These are phyloP conservation scores for Tolypocladium capitatum DNA, from an alignment of 2,329 filamentous ascomycete species.

Conservation along the genomic window DNA sequence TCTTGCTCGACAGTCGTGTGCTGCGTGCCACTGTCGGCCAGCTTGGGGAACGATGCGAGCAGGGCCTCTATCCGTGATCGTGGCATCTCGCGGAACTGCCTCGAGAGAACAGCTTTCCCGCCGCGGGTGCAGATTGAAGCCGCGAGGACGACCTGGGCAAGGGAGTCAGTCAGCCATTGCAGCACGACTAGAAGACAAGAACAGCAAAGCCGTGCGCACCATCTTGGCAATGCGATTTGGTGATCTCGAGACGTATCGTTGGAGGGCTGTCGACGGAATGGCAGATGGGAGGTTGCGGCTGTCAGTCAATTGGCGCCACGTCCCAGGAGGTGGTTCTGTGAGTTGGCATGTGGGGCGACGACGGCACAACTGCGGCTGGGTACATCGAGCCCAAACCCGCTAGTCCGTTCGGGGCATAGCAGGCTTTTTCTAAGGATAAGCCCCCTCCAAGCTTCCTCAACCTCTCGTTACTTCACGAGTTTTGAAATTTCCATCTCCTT, in stretches of 20 bases:
- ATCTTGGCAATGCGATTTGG: slow-evolving; percentile 19
- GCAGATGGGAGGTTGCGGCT: slow-evolving; percentile 1
- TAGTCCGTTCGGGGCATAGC: neutral
- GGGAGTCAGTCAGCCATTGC: slow-evolving; percentile 1
- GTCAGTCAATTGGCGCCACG: slow-evolving; percentile 1
- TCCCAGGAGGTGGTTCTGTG: too few species aligned
- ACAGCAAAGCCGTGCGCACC: slow-evolving; percentile 15
- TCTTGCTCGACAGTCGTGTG: slow-evolving; percentile 98
- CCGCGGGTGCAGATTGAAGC: slow-evolving; percentile 97
- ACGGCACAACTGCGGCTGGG: neutral
- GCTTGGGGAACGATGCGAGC: slow-evolving; percentile 93
- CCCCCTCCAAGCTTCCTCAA: neutral
- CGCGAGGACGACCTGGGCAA: slow-evolving; percentile 78
- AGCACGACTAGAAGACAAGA: neutral
- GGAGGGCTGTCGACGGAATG: neutral
- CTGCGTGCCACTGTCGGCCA: slow-evolving; percentile 89
- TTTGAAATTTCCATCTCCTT: neutral
- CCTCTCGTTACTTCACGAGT: neutral
- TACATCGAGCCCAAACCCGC: neutral
- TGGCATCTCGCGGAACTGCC: slow-evolving; percentile 96
- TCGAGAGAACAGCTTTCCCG: slow-evolving; percentile 94
- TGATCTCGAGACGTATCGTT: neutral
- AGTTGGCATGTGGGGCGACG: neutral
- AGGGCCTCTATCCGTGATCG: slow-evolving; percentile 92
- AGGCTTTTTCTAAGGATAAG: neutral